phyloP scores from a whole-genome alignment of 139 green algal genomes.

The Choricystis sp. region DNA sequence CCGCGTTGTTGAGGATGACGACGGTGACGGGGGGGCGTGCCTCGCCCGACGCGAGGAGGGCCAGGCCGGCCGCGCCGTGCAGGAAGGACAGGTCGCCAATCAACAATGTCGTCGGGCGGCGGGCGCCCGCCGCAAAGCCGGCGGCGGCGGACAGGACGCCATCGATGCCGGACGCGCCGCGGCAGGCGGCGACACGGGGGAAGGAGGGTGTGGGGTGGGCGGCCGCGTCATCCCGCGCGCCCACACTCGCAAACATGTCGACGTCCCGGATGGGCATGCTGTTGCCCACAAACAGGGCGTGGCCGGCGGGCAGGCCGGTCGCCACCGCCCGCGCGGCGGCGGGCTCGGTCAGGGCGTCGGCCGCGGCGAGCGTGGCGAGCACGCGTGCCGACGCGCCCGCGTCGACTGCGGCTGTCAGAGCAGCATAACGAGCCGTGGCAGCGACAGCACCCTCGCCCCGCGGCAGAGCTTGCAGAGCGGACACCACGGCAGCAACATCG shows the following conservation, averaged over 20 bases:
- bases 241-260: slow-evolving; percentile 71
- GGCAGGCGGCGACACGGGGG: slow-evolving; percentile 60
- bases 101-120: slow-evolving; percentile 61
- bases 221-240: background rate
- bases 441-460: background rate
- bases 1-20: slow-evolving; percentile 90
- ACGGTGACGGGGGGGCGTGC: slow-evolving; percentile 66
- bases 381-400: no score
- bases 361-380: background rate
- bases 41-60: slow-evolving; percentile 55
- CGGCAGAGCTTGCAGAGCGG: no score
- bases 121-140: slow-evolving; percentile 77
- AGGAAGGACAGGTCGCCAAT: slow-evolving; percentile 96
- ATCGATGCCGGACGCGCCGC: slow-evolving; percentile 92
- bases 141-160: slow-evolving; percentile 79
- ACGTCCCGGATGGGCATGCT: slow-evolving; percentile 96
- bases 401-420: no score
- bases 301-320: slow-evolving; percentile 28
- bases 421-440: background rate
- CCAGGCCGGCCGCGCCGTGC: slow-evolving; percentile 91
- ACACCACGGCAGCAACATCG: no score
- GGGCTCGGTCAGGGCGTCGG: background rate
- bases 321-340: slow-evolving; percentile 15
- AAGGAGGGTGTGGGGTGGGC: background rate
- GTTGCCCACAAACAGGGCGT: slow-evolving; percentile 91